phyloP scores from a whole-genome alignment of 805 yeast species.

The Myxozyma nipponensis region DNA sequence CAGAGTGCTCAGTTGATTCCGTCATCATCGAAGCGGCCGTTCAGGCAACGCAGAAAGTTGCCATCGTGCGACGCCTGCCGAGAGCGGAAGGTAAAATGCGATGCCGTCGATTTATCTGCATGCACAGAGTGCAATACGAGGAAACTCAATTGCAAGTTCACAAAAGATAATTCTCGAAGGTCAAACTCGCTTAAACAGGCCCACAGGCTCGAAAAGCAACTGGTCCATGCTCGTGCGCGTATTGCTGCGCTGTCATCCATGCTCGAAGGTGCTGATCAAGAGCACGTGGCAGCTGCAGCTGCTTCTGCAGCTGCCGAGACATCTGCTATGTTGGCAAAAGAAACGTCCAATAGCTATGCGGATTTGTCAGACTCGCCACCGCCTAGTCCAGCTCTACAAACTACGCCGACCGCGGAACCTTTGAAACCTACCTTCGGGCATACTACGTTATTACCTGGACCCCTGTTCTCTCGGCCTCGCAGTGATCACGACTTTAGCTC shows the following conservation, averaged over 20 bases:
- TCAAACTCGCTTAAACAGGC: conserved; percentile 30
- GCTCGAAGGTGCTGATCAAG: background rate
- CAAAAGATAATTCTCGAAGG: conserved; percentile 32
- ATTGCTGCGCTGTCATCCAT: conserved; percentile 17
- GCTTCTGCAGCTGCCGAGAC: conserved; percentile 3
- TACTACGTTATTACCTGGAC: background rate
- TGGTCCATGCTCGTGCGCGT: conserved; percentile 20
- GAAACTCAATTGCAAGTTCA: conserved; percentile 34
- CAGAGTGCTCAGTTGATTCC: no score
- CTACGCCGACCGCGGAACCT: background rate
- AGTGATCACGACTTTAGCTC: conserved; percentile 7
- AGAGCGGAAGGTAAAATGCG: conserved; percentile 36
- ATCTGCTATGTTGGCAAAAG: background rate
- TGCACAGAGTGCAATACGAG: conserved; percentile 35
- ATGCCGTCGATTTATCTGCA: conserved; percentile 33
- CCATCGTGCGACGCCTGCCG: conserved; percentile 37
- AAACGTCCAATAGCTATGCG: background rate
- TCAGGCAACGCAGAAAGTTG: conserved; percentile 34
- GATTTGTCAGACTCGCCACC: background rate
- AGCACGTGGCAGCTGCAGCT: background rate
- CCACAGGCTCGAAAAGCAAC: conserved; percentile 26
- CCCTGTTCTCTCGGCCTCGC: conserved; percentile 4
- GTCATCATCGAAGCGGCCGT: no score
- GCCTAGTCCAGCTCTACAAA: background rate
- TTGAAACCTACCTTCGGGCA: background rate